These are phyloP conservation scores for Phytopythium cucurbitacearum DNA, from an alignment of 352 stramenopile species.

Conservation along the genomic window DNA sequence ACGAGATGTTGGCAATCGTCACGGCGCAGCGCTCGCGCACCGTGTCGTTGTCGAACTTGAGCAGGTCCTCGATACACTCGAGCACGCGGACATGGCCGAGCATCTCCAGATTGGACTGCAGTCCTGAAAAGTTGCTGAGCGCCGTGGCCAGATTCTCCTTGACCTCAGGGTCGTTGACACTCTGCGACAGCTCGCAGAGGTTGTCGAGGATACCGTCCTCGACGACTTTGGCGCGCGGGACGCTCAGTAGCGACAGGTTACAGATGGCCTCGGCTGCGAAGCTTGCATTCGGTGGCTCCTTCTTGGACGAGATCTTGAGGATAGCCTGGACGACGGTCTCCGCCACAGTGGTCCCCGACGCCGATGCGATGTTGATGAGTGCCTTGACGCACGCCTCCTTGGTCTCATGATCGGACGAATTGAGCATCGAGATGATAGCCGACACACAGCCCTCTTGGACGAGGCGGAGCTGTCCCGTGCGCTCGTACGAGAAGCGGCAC, in stretches of 20 bases:
- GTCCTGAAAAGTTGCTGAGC: slow-evolving; percentile 76
- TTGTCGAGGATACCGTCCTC: slow-evolving; percentile 81
- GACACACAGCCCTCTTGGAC: slow-evolving; percentile 82
- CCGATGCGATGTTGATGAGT: slow-evolving; percentile 80
- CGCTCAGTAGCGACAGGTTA: slow-evolving; percentile 70
- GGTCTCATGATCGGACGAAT: slow-evolving; percentile 69
- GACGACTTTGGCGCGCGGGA: slow-evolving; percentile 62
- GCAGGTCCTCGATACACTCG: slow-evolving; percentile 67
- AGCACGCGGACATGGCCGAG: slow-evolving; percentile 65
- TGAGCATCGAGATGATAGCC: slow-evolving; percentile 82
- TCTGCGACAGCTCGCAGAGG: slow-evolving; percentile 58
- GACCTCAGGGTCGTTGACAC: slow-evolving; percentile 25
- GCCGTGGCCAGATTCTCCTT: slow-evolving; percentile 65
- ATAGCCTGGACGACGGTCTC: slow-evolving; percentile 79
- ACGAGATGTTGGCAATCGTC: slow-evolving; percentile 76
- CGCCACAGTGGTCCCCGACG: slow-evolving; percentile 48
- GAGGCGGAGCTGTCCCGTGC: slow-evolving; percentile 55
- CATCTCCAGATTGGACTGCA: slow-evolving; percentile 60
- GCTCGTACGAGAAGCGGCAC: slow-evolving; percentile 81
- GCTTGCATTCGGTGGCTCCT: slow-evolving; percentile 43
- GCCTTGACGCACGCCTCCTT: slow-evolving; percentile 84
- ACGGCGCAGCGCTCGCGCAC: slow-evolving; percentile 70
- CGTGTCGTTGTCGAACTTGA: slow-evolving; percentile 63
- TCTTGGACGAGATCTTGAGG: slow-evolving; percentile 68
- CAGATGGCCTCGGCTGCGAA: slow-evolving; percentile 74